phyloP scores from a whole-genome alignment of 495 filamentous ascomycete species.

The Daldinia caldariorum region DNA sequence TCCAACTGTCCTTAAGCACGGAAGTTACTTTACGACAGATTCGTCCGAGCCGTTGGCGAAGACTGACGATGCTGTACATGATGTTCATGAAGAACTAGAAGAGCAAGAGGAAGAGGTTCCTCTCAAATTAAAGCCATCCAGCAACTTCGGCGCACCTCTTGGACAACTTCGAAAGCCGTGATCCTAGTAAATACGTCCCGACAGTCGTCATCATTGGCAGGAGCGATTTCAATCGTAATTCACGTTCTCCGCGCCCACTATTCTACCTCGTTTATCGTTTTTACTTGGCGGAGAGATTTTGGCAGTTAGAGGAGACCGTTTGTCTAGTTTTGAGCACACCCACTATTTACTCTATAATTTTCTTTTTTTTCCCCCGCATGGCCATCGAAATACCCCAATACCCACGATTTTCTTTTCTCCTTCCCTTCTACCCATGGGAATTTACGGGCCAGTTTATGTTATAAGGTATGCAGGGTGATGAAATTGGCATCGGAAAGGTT shows the following conservation, averaged over 20 bases:
- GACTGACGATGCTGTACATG: slow-evolving; percentile 24
- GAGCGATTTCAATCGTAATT: neutral
- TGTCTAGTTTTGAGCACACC: slow-evolving; percentile 3
- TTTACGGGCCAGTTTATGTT: slow-evolving; percentile 23
- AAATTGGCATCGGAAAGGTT: slow-evolving; percentile 40
- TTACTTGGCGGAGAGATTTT: neutral
- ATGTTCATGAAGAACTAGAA: slow-evolving; percentile 30
- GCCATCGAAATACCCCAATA: slow-evolving; percentile 41
- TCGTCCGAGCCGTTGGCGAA: slow-evolving; percentile 3
- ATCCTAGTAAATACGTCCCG: slow-evolving; percentile 4
- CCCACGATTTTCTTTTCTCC: slow-evolving; percentile 25
- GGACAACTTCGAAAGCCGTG: slow-evolving; percentile 35
- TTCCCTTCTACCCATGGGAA: slow-evolving; percentile 19
- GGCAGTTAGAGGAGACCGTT: slow-evolving; percentile 12
- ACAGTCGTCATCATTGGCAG: neutral
- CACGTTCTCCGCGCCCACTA: slow-evolving; percentile 16
- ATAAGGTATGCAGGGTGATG: slow-evolving; percentile 22
- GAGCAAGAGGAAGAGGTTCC: slow-evolving; percentile 62
- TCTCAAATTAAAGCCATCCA: slow-evolving; percentile 66
- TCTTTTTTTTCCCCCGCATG: slow-evolving; percentile 18
- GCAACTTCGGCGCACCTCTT: slow-evolving; percentile 65
- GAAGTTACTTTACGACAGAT: slow-evolving; percentile 1
- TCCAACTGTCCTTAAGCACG: slow-evolving; percentile 53
- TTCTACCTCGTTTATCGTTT: slow-evolving; percentile 8
- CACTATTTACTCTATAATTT: slow-evolving; percentile 4